Evolutionary conservation across 441 rosid species (phyloP).

Genomic region (Pelargonium myrrhifolium): DNA sequence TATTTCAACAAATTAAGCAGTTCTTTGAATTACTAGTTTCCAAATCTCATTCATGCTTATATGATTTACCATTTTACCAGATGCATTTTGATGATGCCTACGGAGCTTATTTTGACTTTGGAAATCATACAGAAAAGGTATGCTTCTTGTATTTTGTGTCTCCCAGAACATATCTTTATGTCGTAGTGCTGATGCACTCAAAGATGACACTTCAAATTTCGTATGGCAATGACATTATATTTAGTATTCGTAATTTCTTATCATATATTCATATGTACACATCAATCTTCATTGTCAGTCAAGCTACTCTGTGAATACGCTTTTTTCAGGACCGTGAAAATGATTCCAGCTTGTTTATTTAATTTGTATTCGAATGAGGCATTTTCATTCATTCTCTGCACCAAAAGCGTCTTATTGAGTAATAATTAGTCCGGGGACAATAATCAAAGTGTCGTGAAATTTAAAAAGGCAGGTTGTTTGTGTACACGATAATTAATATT

Average conservation of each 20-base stretch:
- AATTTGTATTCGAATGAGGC: not conserved
- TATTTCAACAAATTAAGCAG: not conserved
- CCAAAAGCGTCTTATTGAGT: not conserved
- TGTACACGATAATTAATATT: not conserved
- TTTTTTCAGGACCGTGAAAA: not conserved
- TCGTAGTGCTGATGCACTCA: not conserved
- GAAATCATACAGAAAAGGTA: slow-evolving; percentile 97
- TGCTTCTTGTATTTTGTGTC: slow-evolving; percentile 14
- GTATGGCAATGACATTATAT: not conserved
- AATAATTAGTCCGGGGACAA: too few species aligned
- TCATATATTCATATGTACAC: too few species aligned
- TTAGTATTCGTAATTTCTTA: too few species aligned
- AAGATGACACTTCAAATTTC: not conserved
- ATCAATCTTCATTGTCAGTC: not conserved
- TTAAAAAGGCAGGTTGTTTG: too few species aligned
- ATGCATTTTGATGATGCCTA: slow-evolving; percentile 72
- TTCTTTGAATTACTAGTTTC: not conserved
- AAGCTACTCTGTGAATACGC: not conserved
- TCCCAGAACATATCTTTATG: slow-evolving; percentile 3
- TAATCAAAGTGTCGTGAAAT: too few species aligned
- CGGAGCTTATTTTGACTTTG: slow-evolving; percentile 93
- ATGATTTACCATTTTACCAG: slow-evolving; percentile 47
- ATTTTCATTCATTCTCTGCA: not conserved
- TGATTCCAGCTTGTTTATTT: not conserved
- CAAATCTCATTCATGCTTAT: not conserved